phyloP scores from a whole-genome alignment of 2,329 filamentous ascomycete genomes.

The Teratosphaeria pseudoeucalypti region DNA sequence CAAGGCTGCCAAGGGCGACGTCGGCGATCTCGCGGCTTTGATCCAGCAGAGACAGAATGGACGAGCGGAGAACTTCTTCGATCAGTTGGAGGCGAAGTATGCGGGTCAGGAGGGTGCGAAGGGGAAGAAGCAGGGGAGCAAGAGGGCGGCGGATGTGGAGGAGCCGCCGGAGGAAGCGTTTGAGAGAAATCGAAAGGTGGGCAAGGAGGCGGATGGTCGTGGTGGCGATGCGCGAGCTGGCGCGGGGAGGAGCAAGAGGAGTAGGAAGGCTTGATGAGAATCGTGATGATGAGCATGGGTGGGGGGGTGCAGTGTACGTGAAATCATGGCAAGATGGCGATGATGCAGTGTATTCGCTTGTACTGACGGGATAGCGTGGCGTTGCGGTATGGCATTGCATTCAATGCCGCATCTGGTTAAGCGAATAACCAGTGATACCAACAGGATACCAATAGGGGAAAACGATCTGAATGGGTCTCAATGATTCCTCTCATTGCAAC shows the following conservation, averaged over 20 bases:
- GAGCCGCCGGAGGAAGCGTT: slow-evolving; percentile 57
- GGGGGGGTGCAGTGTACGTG: too few species aligned
- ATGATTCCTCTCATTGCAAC: too few species aligned
- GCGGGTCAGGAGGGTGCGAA: slow-evolving; percentile 28
- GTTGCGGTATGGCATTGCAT: too few species aligned
- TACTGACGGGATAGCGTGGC: too few species aligned
- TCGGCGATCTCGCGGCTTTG: slow-evolving; percentile 55
- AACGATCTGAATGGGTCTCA: too few species aligned
- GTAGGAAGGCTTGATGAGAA: neutral
- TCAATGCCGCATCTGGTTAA: too few species aligned
- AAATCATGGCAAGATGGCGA: too few species aligned
- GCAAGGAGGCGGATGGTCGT: slow-evolving; percentile 4
- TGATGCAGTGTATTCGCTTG: too few species aligned
- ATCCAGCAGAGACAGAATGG: slow-evolving; percentile 62
- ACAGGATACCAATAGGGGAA: too few species aligned
- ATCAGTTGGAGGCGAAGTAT: slow-evolving; percentile 69
- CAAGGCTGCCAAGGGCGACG: slow-evolving; percentile 35
- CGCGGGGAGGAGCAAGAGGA: neutral
- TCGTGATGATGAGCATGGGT: too few species aligned
- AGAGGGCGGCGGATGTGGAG: slow-evolving; percentile 44
- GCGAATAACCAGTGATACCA: too few species aligned
- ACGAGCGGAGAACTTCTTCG: slow-evolving; percentile 53
- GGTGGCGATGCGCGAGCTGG: neutral
- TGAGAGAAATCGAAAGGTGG: slow-evolving; percentile 32
- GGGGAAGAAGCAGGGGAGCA: slow-evolving; percentile 37